phyloP scores from a whole-genome alignment of 352 stramenopile species.

The Globisporangium carolinianum region DNA sequence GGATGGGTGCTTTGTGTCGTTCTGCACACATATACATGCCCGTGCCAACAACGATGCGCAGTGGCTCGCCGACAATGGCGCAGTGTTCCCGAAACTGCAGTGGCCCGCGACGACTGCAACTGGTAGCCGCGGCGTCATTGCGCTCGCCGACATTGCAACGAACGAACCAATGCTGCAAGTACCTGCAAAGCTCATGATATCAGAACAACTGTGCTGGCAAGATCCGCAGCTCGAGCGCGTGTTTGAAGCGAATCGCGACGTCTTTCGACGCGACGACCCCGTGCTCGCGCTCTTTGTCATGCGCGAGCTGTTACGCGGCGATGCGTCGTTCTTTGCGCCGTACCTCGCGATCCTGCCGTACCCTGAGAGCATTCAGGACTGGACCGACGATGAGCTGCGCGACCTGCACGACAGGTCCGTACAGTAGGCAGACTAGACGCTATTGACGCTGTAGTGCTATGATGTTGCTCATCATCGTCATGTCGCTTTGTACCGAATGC shows the following conservation, averaged over 20 bases:
- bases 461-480: neutral
- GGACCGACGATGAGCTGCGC: constrained; percentile 52
- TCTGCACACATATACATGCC: too few species aligned
- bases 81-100: constrained; percentile 65
- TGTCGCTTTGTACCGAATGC: too few species aligned
- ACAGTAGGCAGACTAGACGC: too few species aligned
- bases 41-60: neutral
- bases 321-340: constrained; percentile 80
- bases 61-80: constrained; percentile 71
- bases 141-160: constrained; percentile 38
- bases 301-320: constrained; percentile 52
- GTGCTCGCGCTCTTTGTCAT: constrained; percentile 81
- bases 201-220: constrained; percentile 46
- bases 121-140: constrained; percentile 56
- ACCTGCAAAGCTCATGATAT: constrained; percentile 64
- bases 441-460: neutral
- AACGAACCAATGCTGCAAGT: constrained; percentile 67
- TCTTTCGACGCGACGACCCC: constrained; percentile 76
- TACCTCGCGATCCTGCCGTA: constrained; percentile 82
- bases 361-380: constrained; percentile 78
- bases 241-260: constrained; percentile 43
- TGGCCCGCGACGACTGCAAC: constrained; percentile 49
- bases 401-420: constrained; percentile 65
- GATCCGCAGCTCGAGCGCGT: constrained; percentile 42
- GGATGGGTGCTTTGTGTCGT: neutral